Base-by-base conservation (phyloP, 2,329 filamentous ascomycete species). In the Gnomoniopsis sp. region DNA sequence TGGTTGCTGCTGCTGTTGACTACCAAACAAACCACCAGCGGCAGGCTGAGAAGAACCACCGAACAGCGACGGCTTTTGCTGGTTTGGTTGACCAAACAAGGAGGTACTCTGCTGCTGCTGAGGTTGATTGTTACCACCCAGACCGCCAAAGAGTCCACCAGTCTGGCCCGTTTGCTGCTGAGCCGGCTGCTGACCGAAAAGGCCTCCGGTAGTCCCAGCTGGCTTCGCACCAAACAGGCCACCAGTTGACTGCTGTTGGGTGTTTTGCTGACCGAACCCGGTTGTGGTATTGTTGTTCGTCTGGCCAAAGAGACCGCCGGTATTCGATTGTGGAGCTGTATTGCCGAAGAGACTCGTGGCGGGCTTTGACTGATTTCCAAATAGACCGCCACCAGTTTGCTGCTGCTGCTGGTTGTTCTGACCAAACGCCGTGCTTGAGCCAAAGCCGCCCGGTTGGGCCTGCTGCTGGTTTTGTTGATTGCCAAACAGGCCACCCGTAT, bases 21-120 rank as follows among this genome's bases (percentile, higher is more conserved):
- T 69, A 1, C 82, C 82, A 63, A 90, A 89, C 3, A 88, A 67
- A 44, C 84, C 73, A 47, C 75, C 74, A 7, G 78, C 76, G 15
- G 76, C 66, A 33, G 74, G 65, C 52, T 79, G 77, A 51, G 77
- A 66, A 52, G 71, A 69, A 7, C 73, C 71, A 17, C 79, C 82
- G 62, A 87, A 86, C 15, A 86, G 66, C n/a, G 78, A 75, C 3
- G 84, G 79, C 65, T 84, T 85, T 57, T 79, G 75, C 64, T 82
- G 78, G 67, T 77, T 77, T 65, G 84, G 81, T 38, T 67, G 68
- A 15, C 80, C 78, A 62, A 87, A 86, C 6, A 87, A 65, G 19
- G 59, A 51, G 46, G 76, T 71, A 30, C 72, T 69, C 43, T 71
- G 75, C 61, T 76, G 75, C 58, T 74, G 73, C 61, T 75, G 67